These are phyloP conservation scores for Emericellopsis cladophorae DNA, from an alignment of 2,329 filamentous ascomycete species.

Conservation along the genomic window DNA sequence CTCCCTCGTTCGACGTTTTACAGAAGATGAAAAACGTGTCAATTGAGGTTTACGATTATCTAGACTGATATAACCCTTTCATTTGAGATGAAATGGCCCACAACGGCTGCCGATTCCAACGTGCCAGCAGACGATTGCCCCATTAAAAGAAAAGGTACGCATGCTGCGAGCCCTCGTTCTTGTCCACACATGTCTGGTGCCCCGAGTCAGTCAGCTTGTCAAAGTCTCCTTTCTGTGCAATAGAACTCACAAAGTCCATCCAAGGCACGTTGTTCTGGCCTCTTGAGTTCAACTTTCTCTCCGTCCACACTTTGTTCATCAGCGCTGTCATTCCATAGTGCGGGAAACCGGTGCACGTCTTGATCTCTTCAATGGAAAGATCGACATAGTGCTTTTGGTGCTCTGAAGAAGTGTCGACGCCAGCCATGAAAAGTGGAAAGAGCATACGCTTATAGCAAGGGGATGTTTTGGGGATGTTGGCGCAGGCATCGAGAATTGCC, in stretches of 20 bases:
- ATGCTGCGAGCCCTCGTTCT: conserved; percentile 3
- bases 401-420: conserved; percentile 9
- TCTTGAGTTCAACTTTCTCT: conserved; percentile 5
- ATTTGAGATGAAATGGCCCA: too few species aligned
- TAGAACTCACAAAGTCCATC: conserved; percentile 14
- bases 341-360: conserved; percentile 10
- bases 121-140: too few species aligned
- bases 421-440: conserved; percentile 14
- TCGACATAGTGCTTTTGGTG: conserved; percentile 13
- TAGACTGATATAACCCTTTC: too few species aligned
- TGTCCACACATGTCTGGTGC: conserved; percentile 4
- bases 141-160: conserved; percentile 5
- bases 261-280: conserved; percentile 10
- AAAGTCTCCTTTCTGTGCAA: conserved; percentile 2
- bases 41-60: too few species aligned
- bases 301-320: conserved; percentile 11
- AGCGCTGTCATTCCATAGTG: conserved; percentile 12
- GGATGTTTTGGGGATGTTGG: conserved; percentile 8
- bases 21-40: too few species aligned
- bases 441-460: conserved; percentile 13
- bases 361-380: conserved; percentile 11
- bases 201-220: too few species aligned
- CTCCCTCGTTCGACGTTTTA: too few species aligned
- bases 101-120: too few species aligned
- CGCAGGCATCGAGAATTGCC: conserved; percentile 11